Evolutionary conservation across 148 eudicot species (phyloP), one percentile per base, ranked within the genome.

Genomic region (Silene latifolia): DNA sequence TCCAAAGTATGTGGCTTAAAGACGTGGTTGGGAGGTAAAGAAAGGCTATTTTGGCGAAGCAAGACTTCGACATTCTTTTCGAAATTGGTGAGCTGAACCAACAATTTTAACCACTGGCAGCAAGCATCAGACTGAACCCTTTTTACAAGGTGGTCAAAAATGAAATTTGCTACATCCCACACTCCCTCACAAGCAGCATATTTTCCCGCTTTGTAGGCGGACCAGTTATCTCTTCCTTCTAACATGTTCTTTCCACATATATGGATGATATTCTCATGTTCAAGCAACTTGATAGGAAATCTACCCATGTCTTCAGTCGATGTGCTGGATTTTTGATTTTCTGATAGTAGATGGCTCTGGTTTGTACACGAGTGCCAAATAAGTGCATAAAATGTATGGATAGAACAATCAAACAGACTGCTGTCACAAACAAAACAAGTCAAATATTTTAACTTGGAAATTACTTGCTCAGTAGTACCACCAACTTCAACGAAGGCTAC

Each of bases 141-240:
- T 23, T 76, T 69, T 48, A 29, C 75, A 23, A 95, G 87, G 51
- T 86, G 76, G 58, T 86, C 84, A 72, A 92, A 92, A 64, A 95
- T 83, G 75, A 81, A 80, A 60, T 88, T 81, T 83, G 93, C 90
- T 65, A 86, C 77, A 71, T 74, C 83, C 96, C 96, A 92, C 29
- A 78, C 87, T 47, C 99, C 99, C 58, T 78, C 80, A 80, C 85
- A 84, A 59, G 83, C 84, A 67, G 99, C 96, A 89, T 56, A 73
- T 83, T 58, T 89, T 70, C 89, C 99, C 74, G 86, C 86, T 78
- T 80, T 87, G 73, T 95, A 95, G 69, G 90, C 88, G 63, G 63
- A 79, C 99, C 99, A 95, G 73, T 84, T 78, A 82, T 87, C 88
- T 44, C 81, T 84, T 67, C 76, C 78, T 27, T 69, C 80, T 47